Evolutionary conservation across 257 asterid genomes (phyloP), one percentile per base, ranked within the genome.

Genomic region (Scutellaria galericulata): DNA sequence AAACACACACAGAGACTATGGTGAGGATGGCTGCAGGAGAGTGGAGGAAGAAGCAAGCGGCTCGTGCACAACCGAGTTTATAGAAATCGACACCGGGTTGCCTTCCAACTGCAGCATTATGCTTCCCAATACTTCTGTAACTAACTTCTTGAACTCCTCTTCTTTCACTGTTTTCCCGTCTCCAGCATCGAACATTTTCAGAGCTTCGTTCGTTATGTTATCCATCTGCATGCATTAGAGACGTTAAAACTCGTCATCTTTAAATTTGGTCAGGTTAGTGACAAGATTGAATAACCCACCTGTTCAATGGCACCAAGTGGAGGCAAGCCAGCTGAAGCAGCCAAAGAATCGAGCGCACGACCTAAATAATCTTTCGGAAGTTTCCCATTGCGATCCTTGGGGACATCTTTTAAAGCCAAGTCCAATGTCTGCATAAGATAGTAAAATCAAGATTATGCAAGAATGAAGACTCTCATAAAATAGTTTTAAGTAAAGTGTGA

Each of bases 31-130:
- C 78, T 83, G 93, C 67, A 88, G 84, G 54, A 90, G 88, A 1
- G 94, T 76, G 71, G 97, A 87, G 5, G 96, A 82, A 52, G 97
- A 85, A 50, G 86, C 82, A 46, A 84, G 68, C 9, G 91, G 96
- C 83, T 90, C 97, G 35, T 88, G 97, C 40, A 95, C 97, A 7
- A 95, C 90, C 0, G 97, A 85, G 78, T 95, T 90, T 6, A 89
- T 72, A 14, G 93, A 88, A n/a, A 95, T 92, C 7, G 92, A 90
- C 22, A 95, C 77, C 0, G 96, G 91, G 71, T 77, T 84, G 50
- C 97, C 97, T 80, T 92, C 92, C 69, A 95, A 64, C 65, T 88
- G 96, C 83, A 88, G 72, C 98, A 92, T 90, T 51, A 92, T 77
- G 72, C 89, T 84, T 58, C 96, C 96, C 24, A 95, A 75, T 51